A percentile compares a stretch with the other conserved stretches of the same genome.
Evolutionary conservation across 2,329 filamentous ascomycete species (phyloP).

Genomic region (Verticillium longisporum): DNA sequence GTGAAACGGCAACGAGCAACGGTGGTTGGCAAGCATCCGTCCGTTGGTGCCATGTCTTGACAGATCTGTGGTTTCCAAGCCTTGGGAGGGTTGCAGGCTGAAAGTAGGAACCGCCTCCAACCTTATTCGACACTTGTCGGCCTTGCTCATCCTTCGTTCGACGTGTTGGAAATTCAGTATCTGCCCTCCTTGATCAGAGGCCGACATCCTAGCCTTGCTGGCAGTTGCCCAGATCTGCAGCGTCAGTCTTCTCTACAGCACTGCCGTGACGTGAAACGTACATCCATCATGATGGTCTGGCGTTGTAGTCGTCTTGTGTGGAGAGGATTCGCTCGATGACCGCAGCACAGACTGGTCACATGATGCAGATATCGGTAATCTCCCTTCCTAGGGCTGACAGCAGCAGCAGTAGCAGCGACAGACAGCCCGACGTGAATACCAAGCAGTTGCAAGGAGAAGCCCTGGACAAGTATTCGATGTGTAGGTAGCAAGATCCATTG

Average conservation of each 20-base stretch:
- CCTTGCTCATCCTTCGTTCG: not conserved
- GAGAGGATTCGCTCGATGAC: not conserved
- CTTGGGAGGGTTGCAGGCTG: not conserved
- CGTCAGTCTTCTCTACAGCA: not conserved
- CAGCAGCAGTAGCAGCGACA: too few species aligned
- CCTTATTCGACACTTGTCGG: not conserved
- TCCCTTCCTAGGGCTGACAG: not conserved
- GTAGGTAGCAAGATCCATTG: not conserved
- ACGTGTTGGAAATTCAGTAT: not conserved
- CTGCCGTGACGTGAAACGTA: too few species aligned
- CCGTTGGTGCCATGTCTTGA: not conserved
- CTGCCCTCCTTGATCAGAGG: not conserved
- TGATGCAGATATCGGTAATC: not conserved
- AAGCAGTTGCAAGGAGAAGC: not conserved
- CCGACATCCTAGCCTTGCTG: not conserved
- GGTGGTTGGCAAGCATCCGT: not conserved
- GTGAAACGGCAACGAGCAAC: not conserved
- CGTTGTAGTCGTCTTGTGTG: not conserved
- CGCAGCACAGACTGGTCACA: not conserved
- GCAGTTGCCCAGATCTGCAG: not conserved
- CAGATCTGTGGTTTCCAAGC: not conserved
- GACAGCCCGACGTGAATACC: too few species aligned
- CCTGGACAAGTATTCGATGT: not conserved
- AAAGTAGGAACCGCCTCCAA: not conserved
- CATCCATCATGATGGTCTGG: not conserved